Evolutionary conservation across 352 stramenopile species (phyloP), one percentile per base, ranked within the genome.

Genomic region (Peronospora farinosa): DNA sequence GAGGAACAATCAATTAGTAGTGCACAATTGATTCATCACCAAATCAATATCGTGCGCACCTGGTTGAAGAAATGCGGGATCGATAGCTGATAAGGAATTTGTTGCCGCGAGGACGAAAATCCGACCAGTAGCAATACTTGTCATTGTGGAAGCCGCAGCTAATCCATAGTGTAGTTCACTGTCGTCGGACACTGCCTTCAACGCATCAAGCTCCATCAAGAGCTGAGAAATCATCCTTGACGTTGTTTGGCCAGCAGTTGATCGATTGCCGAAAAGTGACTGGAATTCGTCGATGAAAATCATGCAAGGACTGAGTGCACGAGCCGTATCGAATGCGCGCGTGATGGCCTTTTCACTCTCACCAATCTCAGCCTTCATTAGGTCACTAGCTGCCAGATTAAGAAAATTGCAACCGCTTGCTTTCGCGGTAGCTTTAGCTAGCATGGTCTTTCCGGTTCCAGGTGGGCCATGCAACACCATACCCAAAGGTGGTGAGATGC

Each of bases 211-310:
- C 62, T 94, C 83, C 41, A 92, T 72, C 3, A 94, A 57, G 13
- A 94, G 46, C 51, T 92, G 83, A 16, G 83, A 94, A 57, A 89
- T 91, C 80, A 94, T 91, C 7, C 79, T 51, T 4, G 78, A 86
- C 4, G 75, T 91, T 35, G 80, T 88, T 65, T 89, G 54, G 15
- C 83, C 83, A 33, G 77, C 72, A 0, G 77, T 89, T n/a, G 67
- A 72, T 40, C 83, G 73, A 30, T 78, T 87, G 4, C 79, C 83
- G 52, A 94, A 94, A 0, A 94, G 49, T 8, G 84, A 90, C 54
- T 94, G 79, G 47, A 94, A 92, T 57, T 94, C 84, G 43, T 94
- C 84, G 32, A 94, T 87, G 53, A 94, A 94, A 6, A 94, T 54
- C 65, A 94, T 79, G 44, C 84, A 94, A 12, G 84, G 84, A 65